Conservation (phyloP, 305 asterid genomes). For the Andrographis paniculata region DNA sequence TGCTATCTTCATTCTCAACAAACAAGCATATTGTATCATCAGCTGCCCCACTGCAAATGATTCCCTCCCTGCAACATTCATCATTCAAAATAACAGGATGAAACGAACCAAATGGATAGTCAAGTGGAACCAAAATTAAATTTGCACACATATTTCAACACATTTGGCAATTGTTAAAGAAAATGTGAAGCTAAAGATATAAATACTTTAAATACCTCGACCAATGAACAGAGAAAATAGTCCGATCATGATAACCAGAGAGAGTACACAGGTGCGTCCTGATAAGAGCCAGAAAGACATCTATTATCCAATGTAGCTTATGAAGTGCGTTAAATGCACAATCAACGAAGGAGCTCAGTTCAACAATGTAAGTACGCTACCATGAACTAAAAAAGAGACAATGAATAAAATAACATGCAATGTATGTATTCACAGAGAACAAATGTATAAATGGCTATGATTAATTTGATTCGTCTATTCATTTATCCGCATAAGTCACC, state of each 20-base stretch:
- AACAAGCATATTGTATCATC: slow-evolving; percentile 87
- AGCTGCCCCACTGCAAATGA: slow-evolving; percentile 80
- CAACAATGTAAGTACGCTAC: too few relatives aligned
- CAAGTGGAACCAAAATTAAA: slow-evolving; percentile 5
- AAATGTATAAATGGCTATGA: neutral
- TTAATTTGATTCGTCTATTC: too few relatives aligned
- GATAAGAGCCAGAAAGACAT: slow-evolving; percentile 28
- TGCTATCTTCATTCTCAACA: slow-evolving; percentile 47
- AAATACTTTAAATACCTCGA: slow-evolving; percentile 40
- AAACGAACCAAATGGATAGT: slow-evolving; percentile 2
- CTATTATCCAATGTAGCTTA: slow-evolving; percentile 11
- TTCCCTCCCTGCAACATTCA: slow-evolving; percentile 57
- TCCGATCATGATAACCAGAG: slow-evolving; percentile 89
- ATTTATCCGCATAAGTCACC: too few relatives aligned
- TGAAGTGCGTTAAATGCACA: neutral
- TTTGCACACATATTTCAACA: too few relatives aligned
- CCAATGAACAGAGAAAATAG: slow-evolving; percentile 84
- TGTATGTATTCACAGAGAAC: neutral
- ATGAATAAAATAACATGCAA: too few relatives aligned
- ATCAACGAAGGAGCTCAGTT: too few relatives aligned
- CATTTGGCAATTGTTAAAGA: too few relatives aligned
- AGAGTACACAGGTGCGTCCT: slow-evolving; percentile 75
- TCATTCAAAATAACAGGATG: slow-evolving; percentile 13
- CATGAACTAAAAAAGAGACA: too few relatives aligned
- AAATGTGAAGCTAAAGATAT: neutral